Evolutionary conservation across 2,329 filamentous ascomycete genomes (phyloP).

Genomic region (Emericellopsis cladophorae): DNA sequence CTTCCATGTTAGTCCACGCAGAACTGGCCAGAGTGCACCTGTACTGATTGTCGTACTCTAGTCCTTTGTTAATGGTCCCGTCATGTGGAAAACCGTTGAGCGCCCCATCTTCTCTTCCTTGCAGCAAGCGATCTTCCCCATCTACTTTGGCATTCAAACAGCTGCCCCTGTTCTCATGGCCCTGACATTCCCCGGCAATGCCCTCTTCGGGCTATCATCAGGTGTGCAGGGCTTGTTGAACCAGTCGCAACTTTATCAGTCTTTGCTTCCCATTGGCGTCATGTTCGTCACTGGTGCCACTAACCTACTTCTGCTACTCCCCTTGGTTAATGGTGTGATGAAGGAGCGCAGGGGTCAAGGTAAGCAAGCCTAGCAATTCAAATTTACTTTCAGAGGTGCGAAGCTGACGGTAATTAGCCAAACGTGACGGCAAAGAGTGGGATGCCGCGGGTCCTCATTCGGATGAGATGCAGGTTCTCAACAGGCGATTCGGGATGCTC

Average conservation of each 20-base stretch:
- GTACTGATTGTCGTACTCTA: slow-evolving; percentile 15
- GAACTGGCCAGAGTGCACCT: background rate
- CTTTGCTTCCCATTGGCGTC: slow-evolving; percentile 54
- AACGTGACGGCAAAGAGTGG: slow-evolving; percentile 78
- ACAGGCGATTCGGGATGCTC: slow-evolving; percentile 64
- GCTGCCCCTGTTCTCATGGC: slow-evolving; percentile 59
- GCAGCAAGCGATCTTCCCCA: slow-evolving; percentile 70
- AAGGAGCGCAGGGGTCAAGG: slow-evolving; percentile 66
- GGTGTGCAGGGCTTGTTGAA: slow-evolving; percentile 45
- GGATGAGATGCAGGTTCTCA: slow-evolving; percentile 69
- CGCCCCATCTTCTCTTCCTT: slow-evolving; percentile 71
- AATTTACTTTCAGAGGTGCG: background rate
- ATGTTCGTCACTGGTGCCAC: slow-evolving; percentile 58
- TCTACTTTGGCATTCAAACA: slow-evolving; percentile 81
- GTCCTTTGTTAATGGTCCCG: slow-evolving; percentile 64
- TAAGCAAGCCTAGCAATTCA: slow-evolving; percentile 22
- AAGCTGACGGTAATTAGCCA: slow-evolving; percentile 37
- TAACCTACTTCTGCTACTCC: slow-evolving; percentile 63
- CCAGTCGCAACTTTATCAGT: slow-evolving; percentile 46
- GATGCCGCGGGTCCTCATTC: slow-evolving; percentile 71
- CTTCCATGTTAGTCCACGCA: slow-evolving; percentile 51
- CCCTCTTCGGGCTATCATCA: slow-evolving; percentile 29
- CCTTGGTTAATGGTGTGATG: slow-evolving; percentile 64
- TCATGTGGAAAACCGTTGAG: slow-evolving; percentile 65
- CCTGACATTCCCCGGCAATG: slow-evolving; percentile 65